Evolutionary conservation across 2,329 filamentous ascomycete genomes (phyloP), one percentile per base, ranked within the genome.

Genomic region (Dactylonectria estremocensis): DNA sequence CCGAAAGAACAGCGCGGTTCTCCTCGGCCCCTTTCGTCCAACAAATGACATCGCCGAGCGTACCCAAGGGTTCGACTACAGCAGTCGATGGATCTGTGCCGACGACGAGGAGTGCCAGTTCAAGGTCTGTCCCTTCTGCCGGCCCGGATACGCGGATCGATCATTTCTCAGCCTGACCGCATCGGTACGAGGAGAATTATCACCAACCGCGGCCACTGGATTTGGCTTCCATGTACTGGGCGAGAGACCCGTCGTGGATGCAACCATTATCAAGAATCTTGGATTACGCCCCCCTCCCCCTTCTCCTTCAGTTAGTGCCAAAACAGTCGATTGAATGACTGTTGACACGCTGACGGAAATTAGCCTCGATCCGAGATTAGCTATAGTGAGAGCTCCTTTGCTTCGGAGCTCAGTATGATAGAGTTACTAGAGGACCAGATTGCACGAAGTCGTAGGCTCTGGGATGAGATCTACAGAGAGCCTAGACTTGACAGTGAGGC

Each of bases 71-170:
- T 63, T 70, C 61, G 68, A 72, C n/a, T 72, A 73, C 24, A 72
- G 71, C 45, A 78, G 77, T 60, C 79, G 81, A 14, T 86, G 83
- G 84, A 70, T 84, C 6, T 78, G 80, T 18, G 68, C 67, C 43
- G 67, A 76, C 20, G 73, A 73, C 1, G 71, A 81, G 1, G 85
- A 88, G 73, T 90, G 88, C 66, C 81, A 83, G 49, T 85, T 83
- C 77, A 87, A 81, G 66, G 80, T 84, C 48, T 91, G 88, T 67
- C 82, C 83, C 3, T 67, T 64, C 7, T 90, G 89, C 69, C 84
- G 86, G 3, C 83, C 82, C 5, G 77, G 76, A 1, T 82, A 79
- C 28, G 75, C 78, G 22, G 80, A 84, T 14, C 84, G 88, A 31
- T 75, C 83, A 1, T 87, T 79, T 66, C 76, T 90, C 22, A 87